phyloP scores from a whole-genome alignment of 2,329 filamentous ascomycete genomes.

The Paracamarosporium sp. region DNA sequence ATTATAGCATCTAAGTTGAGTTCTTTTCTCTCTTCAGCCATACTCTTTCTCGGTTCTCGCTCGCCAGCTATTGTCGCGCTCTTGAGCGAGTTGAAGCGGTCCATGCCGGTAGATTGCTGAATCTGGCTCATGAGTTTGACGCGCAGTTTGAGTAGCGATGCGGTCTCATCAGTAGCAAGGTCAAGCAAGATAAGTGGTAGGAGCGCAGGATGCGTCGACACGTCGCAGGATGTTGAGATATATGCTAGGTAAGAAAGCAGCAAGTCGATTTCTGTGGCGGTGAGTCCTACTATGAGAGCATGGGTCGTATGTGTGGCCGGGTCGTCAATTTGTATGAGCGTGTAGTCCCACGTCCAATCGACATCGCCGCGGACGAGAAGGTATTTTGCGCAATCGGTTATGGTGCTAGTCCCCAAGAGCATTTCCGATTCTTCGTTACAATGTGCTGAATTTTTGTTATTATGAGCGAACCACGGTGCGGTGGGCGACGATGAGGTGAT shows the following conservation, averaged over 20 bases:
- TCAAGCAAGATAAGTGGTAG: conserved; percentile 18
- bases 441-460: background rate
- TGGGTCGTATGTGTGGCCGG: conserved; percentile 9
- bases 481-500: background rate
- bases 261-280: conserved; percentile 23
- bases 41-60: background rate
- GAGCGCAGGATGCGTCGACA: conserved; percentile 14
- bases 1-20: conserved; percentile 21
- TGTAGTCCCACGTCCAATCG: conserved; percentile 26
- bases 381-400: conserved; percentile 9
- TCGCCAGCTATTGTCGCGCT: conserved; percentile 9
- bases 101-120: conserved; percentile 23
- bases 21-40: conserved; percentile 12
- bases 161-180: conserved; percentile 18
- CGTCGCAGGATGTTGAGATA: background rate
- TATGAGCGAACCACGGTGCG: background rate
- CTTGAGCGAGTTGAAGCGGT: conserved; percentile 22
- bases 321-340: conserved; percentile 14
- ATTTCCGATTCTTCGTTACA: background rate
- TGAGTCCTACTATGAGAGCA: conserved; percentile 19
- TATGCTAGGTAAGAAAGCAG: conserved; percentile 13
- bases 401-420: background rate
- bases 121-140: conserved; percentile 20
- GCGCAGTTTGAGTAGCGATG: conserved; percentile 16
- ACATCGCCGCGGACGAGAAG: conserved; percentile 19